Evolutionary conservation across 257 asterid genomes (phyloP).

Genomic region (Leptodermis oblonga): DNA sequence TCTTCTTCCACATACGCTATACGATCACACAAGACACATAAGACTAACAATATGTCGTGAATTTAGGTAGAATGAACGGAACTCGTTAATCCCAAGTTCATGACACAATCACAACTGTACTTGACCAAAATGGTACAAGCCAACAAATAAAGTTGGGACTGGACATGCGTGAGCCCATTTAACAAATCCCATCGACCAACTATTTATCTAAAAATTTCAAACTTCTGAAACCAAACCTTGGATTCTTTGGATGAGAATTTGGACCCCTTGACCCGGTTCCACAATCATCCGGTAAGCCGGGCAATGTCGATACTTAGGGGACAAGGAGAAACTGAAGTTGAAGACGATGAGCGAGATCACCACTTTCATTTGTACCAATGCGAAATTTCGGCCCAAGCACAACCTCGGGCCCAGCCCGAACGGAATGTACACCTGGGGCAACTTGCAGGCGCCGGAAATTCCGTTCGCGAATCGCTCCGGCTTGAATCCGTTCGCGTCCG

Average conservation of each 20-base stretch:
- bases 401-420: conserved; percentile 78
- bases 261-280: conserved; percentile 78
- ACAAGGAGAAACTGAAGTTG: conserved; percentile 48
- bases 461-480: conserved; percentile 72
- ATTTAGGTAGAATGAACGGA: too few relatives aligned
- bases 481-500: conserved; percentile 60
- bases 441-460: conserved; percentile 53
- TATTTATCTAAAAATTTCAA: too few relatives aligned
- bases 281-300: conserved; percentile 81
- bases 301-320: conserved; percentile 67
- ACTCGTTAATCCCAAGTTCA: too few relatives aligned
- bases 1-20: too few relatives aligned
- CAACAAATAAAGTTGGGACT: neutral
- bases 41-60: too few relatives aligned
- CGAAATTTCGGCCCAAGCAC: conserved; percentile 70
- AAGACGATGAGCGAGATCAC: conserved; percentile 47
- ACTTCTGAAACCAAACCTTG: neutral
- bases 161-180: neutral
- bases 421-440: conserved; percentile 71
- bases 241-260: conserved; percentile 38
- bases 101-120: too few relatives aligned
- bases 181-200: neutral
- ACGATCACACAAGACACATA: too few relatives aligned
- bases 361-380: conserved; percentile 58
- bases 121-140: too few relatives aligned